Base-by-base conservation (phyloP, 257 asterid species). In the Buddleja alternifolia region DNA sequence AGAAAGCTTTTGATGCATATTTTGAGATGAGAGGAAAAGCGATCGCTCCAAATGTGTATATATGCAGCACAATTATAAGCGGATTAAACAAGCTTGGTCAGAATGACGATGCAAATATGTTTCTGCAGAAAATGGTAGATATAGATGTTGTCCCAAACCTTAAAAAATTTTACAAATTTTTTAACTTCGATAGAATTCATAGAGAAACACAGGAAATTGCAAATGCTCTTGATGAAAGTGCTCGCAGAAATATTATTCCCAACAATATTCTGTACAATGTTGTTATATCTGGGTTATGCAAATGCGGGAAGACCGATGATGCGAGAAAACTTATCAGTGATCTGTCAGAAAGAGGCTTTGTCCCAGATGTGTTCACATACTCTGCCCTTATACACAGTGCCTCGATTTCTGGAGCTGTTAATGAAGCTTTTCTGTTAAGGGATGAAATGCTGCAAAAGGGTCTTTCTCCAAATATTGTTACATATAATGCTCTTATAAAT, bases 281-380 rank as follows among this genome's bases (percentile, higher is more conserved):
- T 37, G 84, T 83, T 52, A 88, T 94, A 60, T 81, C 86, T n/a
- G 90, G 88, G 24, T 73, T 94, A 55, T 87, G 97, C 83, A 89
- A 84, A 80, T 80, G 71, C 9, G 95, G 97, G 75, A 86, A 78
- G 77, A 84, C 82, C 15, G 78, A 73, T 67, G 95, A 94, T 56
- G 99, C 99, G 21, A 82, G 73, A 75, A 79, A 69, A 78, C 47
- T 87, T 32, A 65, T 89, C 24, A 47, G 61, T 17, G 81, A 72
- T 73, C 70, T 91, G 70, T 82, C 82, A 1, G 57, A 50, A 23
- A 82, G 63, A 72, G 97, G 97, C 63, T 91, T 94, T 71, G 45
- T 75, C 50, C 97, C 99, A 41, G 96, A 91, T 72, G 95, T 83
- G 71, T 91, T 84, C 84, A 91, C 97, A 3, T 91, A 94, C 77